Percentiles rank a stretch among this genome's conserved stretches.
These are phyloP conservation scores for Podospora pseudoanserina DNA, from an alignment of 495 filamentous ascomycete species.

Conservation along the genomic window DNA sequence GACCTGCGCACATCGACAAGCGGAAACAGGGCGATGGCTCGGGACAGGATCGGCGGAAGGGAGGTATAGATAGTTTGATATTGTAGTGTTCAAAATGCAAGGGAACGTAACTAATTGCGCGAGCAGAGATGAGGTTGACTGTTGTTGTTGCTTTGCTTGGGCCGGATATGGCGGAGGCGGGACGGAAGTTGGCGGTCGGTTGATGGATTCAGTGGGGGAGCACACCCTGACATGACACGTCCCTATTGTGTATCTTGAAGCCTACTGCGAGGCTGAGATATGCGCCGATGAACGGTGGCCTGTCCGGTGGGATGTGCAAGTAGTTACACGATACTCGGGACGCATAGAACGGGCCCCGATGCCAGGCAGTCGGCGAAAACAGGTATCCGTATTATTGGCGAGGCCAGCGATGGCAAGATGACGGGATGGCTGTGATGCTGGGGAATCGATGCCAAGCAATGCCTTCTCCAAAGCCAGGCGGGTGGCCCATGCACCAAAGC, in stretches of 20 bases:
- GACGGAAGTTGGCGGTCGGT: constrained; percentile 3
- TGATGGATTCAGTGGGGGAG: background rate
- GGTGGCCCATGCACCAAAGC: background rate
- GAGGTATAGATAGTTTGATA: background rate
- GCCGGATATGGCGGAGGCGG: constrained; percentile 20
- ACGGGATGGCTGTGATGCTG: background rate
- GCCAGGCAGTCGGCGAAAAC: too few species aligned
- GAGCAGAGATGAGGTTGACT: background rate
- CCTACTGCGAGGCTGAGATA: background rate
- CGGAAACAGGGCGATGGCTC: background rate
- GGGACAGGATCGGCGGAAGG: background rate
- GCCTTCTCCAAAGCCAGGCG: background rate
- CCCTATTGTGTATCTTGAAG: background rate
- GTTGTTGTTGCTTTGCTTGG: background rate
- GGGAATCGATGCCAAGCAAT: background rate
- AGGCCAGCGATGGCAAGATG: background rate
- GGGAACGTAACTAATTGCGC: background rate
- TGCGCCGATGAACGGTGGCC: too few species aligned
- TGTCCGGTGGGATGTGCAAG: too few species aligned
- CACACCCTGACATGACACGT: background rate
- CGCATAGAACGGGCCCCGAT: background rate
- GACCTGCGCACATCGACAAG: background rate
- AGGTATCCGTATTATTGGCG: background rate
- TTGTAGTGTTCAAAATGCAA: background rate
- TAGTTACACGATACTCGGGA: background rate